Evolutionary conservation across 768 basidiomycete genomes (phyloP).

Genomic region (Leccinum subtestaceum): DNA sequence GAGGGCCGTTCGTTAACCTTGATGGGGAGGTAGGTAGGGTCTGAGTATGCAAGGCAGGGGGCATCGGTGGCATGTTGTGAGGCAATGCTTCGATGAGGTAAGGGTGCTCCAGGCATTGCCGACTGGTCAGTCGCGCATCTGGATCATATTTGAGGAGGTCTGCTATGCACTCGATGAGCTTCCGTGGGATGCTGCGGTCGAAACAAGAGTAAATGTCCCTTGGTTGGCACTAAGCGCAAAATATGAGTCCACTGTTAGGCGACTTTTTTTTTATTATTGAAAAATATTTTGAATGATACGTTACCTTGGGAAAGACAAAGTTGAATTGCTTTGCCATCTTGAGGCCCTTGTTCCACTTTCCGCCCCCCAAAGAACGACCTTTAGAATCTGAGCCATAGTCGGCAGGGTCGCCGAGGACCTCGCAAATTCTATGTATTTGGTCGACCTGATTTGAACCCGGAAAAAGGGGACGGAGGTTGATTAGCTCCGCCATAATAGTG

Average conservation of each 20-base stretch:
- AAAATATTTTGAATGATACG: background rate
- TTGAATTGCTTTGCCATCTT: conserved; percentile 85
- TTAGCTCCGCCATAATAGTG: conserved; percentile 95
- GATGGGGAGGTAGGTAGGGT: conserved; percentile 36
- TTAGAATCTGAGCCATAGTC: conserved; percentile 77
- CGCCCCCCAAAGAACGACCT: conserved; percentile 76
- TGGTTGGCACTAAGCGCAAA: conserved; percentile 52
- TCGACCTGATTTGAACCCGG: conserved; percentile 92
- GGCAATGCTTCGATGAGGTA: conserved; percentile 82
- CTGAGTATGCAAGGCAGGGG: conserved; percentile 47
- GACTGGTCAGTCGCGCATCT: conserved; percentile 77
- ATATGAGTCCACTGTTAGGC: conserved; percentile 2
- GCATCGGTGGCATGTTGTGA: conserved; percentile 63
- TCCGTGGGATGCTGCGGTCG: conserved; percentile 71
- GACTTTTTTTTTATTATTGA: background rate
- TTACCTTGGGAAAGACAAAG: conserved; percentile 87
- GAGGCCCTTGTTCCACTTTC: conserved; percentile 81
- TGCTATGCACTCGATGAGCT: conserved; percentile 86
- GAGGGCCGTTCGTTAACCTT: conserved; percentile 36
- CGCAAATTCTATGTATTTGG: conserved; percentile 87
- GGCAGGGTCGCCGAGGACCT: conserved; percentile 89
- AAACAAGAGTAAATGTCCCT: conserved; percentile 72
- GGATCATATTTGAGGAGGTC: conserved; percentile 94
- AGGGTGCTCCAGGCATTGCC: conserved; percentile 82
- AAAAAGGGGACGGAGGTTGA: conserved; percentile 93